phyloP scores from a whole-genome alignment of 306 rosid species.

The Castanospermum australe region DNA sequence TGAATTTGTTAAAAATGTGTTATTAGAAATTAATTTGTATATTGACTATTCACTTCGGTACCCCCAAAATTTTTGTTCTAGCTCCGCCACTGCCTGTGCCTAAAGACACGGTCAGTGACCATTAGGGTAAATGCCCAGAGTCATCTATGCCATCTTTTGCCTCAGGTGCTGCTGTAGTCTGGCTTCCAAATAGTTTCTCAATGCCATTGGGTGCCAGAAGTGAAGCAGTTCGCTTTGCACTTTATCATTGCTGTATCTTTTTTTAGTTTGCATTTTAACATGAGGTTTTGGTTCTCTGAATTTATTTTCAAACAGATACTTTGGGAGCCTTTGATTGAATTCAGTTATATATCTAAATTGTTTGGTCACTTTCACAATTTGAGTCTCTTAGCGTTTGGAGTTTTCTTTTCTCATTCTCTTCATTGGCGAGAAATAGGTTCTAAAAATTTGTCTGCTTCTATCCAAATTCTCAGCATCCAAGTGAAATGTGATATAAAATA shows the following conservation, averaged over 20 bases:
- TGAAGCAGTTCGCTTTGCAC: background rate
- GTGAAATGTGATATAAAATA: conserved; percentile 8
- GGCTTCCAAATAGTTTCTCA: background rate
- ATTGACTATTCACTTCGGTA: no score
- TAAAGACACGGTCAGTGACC: background rate
- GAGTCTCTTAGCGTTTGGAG: background rate
- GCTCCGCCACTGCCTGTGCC: no score
- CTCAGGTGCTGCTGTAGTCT: background rate
- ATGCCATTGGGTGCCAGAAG: background rate
- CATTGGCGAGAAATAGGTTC: conserved; percentile 2
- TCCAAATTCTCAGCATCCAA: background rate
- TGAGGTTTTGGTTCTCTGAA: background rate
- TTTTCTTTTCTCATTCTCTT: background rate
- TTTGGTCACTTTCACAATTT: background rate
- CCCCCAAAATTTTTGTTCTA: no score
- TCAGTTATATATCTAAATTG: conserved; percentile 12
- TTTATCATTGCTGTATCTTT: background rate
- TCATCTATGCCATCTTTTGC: background rate
- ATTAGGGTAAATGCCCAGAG: background rate
- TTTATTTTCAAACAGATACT: background rate
- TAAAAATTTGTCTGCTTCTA: background rate
- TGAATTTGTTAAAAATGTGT: no score
- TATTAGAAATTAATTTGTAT: no score
- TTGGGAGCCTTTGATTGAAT: background rate
- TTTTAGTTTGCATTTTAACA: background rate